Percentiles rank a stretch among this genome's conserved stretches.
These are phyloP conservation scores for Chondrostereum purpureum DNA, from an alignment of 1,284 basidiomycete species.

Conservation along the genomic window DNA sequence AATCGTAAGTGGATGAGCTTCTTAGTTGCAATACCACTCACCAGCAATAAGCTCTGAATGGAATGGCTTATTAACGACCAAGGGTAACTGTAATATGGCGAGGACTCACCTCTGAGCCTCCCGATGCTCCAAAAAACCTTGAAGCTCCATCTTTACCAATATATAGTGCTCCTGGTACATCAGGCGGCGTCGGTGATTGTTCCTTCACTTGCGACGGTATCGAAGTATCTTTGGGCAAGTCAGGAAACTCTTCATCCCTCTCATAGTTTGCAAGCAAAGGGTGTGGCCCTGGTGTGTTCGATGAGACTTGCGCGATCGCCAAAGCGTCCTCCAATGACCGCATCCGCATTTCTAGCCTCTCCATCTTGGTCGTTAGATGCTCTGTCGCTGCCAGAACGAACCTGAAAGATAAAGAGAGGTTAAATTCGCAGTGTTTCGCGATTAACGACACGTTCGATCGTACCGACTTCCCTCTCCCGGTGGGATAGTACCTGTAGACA, in stretches of 20 bases:
- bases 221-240: too few relatives aligned
- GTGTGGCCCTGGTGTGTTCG: constrained; percentile 28
- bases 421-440: not conserved
- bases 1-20: constrained; percentile 9
- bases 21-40: too few relatives aligned
- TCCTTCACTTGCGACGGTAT: constrained; percentile 21
- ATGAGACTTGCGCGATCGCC: constrained; percentile 31
- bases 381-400: constrained; percentile 46
- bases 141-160: constrained; percentile 29
- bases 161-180: constrained; percentile 29
- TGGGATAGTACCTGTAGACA: constrained; percentile 40
- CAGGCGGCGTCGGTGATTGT: constrained; percentile 15
- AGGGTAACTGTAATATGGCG: not conserved
- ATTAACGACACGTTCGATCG: constrained; percentile 8
- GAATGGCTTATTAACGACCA: constrained; percentile 4
- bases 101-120: constrained; percentile 31
- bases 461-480: constrained; percentile 43
- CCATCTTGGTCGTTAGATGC: constrained; percentile 37
- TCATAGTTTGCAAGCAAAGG: constrained; percentile 30
- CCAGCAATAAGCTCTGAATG: constrained; percentile 35
- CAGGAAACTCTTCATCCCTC: too few relatives aligned
- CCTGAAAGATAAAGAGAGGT: constrained; percentile 19
- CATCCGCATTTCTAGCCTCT: constrained; percentile 39
- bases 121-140: constrained; percentile 38
- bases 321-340: constrained; percentile 43